phyloP scores from a whole-genome alignment of 345 rosid species.

The Passiflora organensis region DNA sequence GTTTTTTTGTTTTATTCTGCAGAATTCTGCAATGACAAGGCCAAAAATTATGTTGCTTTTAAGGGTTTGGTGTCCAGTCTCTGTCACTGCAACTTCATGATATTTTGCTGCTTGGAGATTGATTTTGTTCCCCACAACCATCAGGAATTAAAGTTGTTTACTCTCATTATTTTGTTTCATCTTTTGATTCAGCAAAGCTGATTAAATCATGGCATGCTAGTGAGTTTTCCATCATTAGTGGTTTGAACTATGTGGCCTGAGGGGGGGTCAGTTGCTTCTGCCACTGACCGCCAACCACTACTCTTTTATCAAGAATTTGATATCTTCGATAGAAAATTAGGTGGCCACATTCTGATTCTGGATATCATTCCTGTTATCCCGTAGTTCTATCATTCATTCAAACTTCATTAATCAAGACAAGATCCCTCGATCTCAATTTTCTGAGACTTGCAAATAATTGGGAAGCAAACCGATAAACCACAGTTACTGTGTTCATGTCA shows the following conservation, averaged over 20 bases:
- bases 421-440: too few relatives aligned
- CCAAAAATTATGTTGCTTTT: slow-evolving; percentile 21
- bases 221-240: slow-evolving; percentile 73
- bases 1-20: too few relatives aligned
- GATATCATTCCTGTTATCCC: not conserved
- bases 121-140: slow-evolving; percentile 90
- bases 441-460: not conserved
- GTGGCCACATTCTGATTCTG: slow-evolving; percentile 5
- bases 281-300: slow-evolving; percentile 30
- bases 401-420: too few relatives aligned
- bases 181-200: slow-evolving; percentile 66
- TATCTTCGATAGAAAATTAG: not conserved
- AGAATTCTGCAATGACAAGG: slow-evolving; percentile 9
- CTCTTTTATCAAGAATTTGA: slow-evolving; percentile 20
- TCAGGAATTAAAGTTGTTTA: slow-evolving; percentile 43
- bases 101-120: slow-evolving; percentile 73
- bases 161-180: slow-evolving; percentile 55
- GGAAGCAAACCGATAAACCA: too few relatives aligned
- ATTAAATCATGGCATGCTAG: slow-evolving; percentile 67
- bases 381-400: too few relatives aligned
- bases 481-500: too few relatives aligned
- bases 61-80: slow-evolving; percentile 44
- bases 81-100: slow-evolving; percentile 49
- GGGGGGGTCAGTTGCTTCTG: slow-evolving; percentile 30
- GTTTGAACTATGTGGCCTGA: slow-evolving; percentile 49